Percentiles rank a stretch among this genome's conserved stretches.
phyloP scores from a whole-genome alignment of 1,139 yeast species.

The Taiozyma sp. region DNA sequence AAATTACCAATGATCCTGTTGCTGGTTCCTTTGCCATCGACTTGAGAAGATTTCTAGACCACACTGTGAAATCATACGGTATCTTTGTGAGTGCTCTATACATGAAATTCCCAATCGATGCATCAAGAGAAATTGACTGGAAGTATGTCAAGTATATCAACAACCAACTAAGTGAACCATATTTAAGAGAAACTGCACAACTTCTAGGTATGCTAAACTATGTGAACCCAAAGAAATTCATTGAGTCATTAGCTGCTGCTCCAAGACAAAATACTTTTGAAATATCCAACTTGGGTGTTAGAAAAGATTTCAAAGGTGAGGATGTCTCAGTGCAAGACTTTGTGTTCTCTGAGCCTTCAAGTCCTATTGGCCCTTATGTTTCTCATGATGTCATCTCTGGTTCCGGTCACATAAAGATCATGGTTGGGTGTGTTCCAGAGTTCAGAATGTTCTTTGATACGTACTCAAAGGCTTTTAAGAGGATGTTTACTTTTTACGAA shows the following conservation, averaged over 20 bases:
- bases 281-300: neutral
- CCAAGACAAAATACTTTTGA: neutral
- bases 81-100: neutral
- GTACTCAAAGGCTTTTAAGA: neutral
- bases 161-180: neutral
- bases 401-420: neutral
- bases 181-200: neutral
- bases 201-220: slow-evolving; percentile 1
- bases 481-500: neutral
- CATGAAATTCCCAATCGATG: neutral
- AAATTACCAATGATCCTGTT: neutral
- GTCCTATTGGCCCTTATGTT: neutral
- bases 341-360: slow-evolving; percentile 1
- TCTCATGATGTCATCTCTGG: slow-evolving; percentile 1
- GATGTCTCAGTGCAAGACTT: neutral
- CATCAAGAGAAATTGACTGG: neutral
- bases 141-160: neutral
- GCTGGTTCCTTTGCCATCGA: neutral
- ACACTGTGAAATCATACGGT: neutral
- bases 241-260: neutral
- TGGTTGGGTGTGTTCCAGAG: slow-evolving; percentile 2
- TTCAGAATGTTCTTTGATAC: neutral
- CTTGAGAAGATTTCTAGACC: neutral
- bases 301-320: neutral
- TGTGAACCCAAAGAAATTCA: neutral